Evolutionary conservation across 2,329 filamentous ascomycete species (phyloP).

Genomic region (Cladobotryum protrusum): DNA sequence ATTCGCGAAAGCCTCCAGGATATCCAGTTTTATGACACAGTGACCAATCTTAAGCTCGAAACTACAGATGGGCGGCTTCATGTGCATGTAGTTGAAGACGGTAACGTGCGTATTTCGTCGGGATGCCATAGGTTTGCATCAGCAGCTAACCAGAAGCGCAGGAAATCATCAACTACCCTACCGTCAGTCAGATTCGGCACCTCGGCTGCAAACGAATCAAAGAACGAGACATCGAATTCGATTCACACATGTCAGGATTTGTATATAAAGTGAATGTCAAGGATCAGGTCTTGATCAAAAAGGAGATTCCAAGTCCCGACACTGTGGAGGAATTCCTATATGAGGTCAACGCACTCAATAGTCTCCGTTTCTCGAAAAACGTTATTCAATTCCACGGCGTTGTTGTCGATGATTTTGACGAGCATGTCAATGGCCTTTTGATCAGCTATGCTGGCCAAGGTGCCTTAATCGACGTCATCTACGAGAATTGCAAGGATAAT

Average conservation of each 20-base stretch:
- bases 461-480: conserved; percentile 84
- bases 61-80: conserved; percentile 83
- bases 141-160: conserved; percentile 21
- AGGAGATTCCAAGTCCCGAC: conserved; percentile 94
- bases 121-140: conserved; percentile 4
- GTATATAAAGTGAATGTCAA: conserved; percentile 84
- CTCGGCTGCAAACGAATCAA: conserved; percentile 57
- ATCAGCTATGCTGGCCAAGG: conserved; percentile 84
- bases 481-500: conserved; percentile 61
- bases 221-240: conserved; percentile 74
- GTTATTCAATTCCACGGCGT: conserved; percentile 86
- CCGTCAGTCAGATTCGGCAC: conserved; percentile 66
- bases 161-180: conserved; percentile 86
- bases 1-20: conserved; percentile 88
- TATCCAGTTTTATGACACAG: conserved; percentile 92
- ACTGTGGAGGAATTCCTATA: conserved; percentile 96
- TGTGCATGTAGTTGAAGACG: conserved; percentile 96
- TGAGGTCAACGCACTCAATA: conserved; percentile 90
- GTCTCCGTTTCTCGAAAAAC: conserved; percentile 62
- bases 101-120: conserved; percentile 52
- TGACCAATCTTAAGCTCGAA: conserved; percentile 91
- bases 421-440: conserved; percentile 77
- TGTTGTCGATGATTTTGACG: conserved; percentile 81
- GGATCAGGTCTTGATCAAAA: conserved; percentile 75
- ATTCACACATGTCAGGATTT: conserved; percentile 92